Evolutionary conservation across 2,329 filamentous ascomycete genomes (phyloP).

Genomic region (Aspergillus tamarii): DNA sequence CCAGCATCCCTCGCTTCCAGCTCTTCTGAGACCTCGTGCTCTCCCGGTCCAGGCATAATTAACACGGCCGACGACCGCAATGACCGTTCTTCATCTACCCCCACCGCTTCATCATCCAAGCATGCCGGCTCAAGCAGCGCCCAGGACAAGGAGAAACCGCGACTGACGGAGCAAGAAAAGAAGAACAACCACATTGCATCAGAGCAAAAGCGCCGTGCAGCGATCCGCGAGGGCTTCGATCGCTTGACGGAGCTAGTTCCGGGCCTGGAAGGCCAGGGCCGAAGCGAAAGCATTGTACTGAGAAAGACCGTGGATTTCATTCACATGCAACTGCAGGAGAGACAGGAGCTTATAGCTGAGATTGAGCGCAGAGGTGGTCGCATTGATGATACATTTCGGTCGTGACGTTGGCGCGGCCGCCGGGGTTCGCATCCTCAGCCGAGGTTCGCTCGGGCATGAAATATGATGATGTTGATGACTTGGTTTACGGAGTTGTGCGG

Average conservation of each 20-base stretch:
- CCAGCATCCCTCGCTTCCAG: slow-evolving; percentile 26
- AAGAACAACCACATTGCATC: slow-evolving; percentile 75
- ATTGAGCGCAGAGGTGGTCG: slow-evolving; percentile 63
- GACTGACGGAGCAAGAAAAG: slow-evolving; percentile 71
- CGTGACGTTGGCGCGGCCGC: slow-evolving; percentile 4
- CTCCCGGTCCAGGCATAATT: slow-evolving; percentile 23
- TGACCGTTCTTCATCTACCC: slow-evolving; percentile 39
- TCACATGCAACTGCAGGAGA: slow-evolving; percentile 61
- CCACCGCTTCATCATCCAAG: slow-evolving; percentile 33
- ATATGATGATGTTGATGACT: slow-evolving; percentile 1
- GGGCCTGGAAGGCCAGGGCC: slow-evolving; percentile 77
- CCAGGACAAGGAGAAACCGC: slow-evolving; percentile 58
- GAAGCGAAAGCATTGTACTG: slow-evolving; percentile 84
- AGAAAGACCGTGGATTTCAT: slow-evolving; percentile 70
- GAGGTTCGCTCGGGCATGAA: slow-evolving; percentile 2
- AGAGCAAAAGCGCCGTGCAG: slow-evolving; percentile 66
- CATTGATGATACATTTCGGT: slow-evolving; percentile 49
- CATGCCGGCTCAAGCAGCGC: slow-evolving; percentile 20
- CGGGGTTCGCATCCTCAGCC: slow-evolving; percentile 1
- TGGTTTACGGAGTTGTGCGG: neutral
- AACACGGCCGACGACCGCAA: slow-evolving; percentile 35
- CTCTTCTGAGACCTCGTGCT: slow-evolving; percentile 29
- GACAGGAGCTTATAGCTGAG: slow-evolving; percentile 60
- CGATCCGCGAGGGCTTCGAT: slow-evolving; percentile 83
- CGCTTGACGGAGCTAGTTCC: slow-evolving; percentile 78